Conservation (phyloP, 2,329 filamentous ascomycete species). For the Botrytis porri region DNA sequence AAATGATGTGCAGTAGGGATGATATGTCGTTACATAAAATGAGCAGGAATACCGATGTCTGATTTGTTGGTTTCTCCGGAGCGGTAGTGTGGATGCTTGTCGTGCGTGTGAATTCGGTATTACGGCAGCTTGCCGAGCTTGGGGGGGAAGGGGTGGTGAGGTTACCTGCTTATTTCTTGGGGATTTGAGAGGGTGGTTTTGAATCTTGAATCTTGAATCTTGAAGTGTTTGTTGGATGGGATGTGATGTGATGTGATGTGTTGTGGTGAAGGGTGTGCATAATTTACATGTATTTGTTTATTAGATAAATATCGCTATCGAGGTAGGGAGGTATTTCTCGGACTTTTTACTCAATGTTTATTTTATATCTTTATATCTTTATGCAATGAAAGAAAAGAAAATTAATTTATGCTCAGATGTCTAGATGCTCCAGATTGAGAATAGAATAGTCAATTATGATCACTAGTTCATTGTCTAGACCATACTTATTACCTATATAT, state of each 20-base stretch:
- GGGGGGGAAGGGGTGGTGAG: no score
- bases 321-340: background rate
- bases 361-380: background rate
- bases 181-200: no score
- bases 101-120: background rate
- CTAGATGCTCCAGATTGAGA: background rate
- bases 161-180: background rate
- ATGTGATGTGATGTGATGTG: no score
- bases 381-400: background rate
- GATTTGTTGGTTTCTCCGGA: background rate
- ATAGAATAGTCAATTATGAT: background rate
- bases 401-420: background rate
- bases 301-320: no score
- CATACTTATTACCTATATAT: no score
- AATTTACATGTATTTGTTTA: no score
- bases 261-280: no score
- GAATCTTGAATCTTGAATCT: no score
- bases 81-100: background rate
- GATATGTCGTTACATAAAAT: background rate
- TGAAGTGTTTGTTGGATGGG: no score
- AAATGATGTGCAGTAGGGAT: background rate
- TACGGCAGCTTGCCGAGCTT: background rate
- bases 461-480: background rate
- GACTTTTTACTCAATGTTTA: background rate
- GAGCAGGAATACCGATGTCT: rapidly evolving